Percentiles rank a stretch among this genome's conserved stretches.
phyloP scores from a whole-genome alignment of 2,329 filamentous ascomycete genomes.

The Fusarium gaditjirri region DNA sequence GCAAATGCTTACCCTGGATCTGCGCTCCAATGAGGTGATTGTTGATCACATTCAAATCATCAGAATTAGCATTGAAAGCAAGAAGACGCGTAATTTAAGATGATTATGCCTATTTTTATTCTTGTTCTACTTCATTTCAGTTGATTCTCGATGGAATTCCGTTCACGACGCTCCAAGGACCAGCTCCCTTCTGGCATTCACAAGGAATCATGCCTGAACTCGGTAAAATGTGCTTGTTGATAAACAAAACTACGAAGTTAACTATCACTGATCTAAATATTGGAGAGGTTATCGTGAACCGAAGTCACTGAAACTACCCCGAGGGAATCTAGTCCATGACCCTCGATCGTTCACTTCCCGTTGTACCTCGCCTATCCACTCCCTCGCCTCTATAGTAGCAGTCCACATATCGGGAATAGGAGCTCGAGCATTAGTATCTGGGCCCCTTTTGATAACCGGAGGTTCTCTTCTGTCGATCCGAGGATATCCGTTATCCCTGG shows the following conservation, averaged over 20 bases:
- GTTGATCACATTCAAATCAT: neutral
- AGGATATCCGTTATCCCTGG: neutral
- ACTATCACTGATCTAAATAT: neutral
- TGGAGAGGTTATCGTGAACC: no score
- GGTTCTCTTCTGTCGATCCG: neutral
- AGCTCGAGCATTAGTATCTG: neutral
- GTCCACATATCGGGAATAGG: neutral
- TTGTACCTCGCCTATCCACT: neutral
- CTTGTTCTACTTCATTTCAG: rapidly evolving
- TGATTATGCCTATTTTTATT: rapidly evolving
- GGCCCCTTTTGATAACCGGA: neutral
- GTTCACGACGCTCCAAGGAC: neutral
- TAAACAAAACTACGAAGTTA: neutral
- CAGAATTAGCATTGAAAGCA: neutral
- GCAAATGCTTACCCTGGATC: neutral
- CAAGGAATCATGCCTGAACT: neutral
- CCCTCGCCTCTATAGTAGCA: neutral
- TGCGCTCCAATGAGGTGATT: rapidly evolving
- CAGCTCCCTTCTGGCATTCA: rapidly evolving
- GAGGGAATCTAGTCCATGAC: neutral
- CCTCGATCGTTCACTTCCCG: neutral
- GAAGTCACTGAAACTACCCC: neutral
- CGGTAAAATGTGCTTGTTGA: no score
- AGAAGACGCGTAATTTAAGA: rapidly evolving
- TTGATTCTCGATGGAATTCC: rapidly evolving